Evolutionary conservation across 2,329 filamentous ascomycete genomes (phyloP).

Genomic region (Coniochaeta sp.): DNA sequence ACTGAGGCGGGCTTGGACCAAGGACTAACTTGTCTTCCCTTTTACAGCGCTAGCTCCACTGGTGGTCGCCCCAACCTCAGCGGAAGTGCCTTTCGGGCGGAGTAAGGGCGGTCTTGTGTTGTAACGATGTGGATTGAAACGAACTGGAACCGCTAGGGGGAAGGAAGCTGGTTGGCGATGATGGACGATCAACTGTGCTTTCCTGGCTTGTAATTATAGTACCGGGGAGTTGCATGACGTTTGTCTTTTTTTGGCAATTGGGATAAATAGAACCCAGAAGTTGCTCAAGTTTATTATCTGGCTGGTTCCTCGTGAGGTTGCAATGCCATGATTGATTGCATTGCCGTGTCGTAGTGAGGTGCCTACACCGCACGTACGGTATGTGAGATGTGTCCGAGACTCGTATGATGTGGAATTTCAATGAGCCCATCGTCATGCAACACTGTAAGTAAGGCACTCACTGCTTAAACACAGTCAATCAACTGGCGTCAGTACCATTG

Average conservation of each 20-base stretch:
- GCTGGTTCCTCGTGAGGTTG: not conserved
- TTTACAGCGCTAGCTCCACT: constrained; percentile 11
- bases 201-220: constrained; percentile 11
- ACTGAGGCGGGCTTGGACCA: not conserved
- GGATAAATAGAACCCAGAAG: not conserved
- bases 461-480: not conserved
- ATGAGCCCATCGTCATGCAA: not conserved
- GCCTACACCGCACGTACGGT: too few relatives aligned
- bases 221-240: constrained; percentile 10
- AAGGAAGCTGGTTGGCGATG: not conserved
- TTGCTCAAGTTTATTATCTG: not conserved
- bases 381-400: too few relatives aligned
- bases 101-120: constrained; percentile 10
- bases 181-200: constrained; percentile 3
- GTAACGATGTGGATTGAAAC: not conserved
- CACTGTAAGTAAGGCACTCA: not conserved
- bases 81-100: constrained; percentile 16
- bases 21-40: constrained; percentile 5
- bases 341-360: not conserved
- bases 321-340: too few relatives aligned
- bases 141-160: not conserved
- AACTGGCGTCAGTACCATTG: not conserved
- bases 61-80: constrained; percentile 13
- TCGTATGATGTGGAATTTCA: too few relatives aligned
- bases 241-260: constrained; percentile 3